These are phyloP conservation scores for Choanephora cucurbitarum DNA, from an alignment of 371 early-diverging fungal genomes.

Conservation along the genomic window DNA sequence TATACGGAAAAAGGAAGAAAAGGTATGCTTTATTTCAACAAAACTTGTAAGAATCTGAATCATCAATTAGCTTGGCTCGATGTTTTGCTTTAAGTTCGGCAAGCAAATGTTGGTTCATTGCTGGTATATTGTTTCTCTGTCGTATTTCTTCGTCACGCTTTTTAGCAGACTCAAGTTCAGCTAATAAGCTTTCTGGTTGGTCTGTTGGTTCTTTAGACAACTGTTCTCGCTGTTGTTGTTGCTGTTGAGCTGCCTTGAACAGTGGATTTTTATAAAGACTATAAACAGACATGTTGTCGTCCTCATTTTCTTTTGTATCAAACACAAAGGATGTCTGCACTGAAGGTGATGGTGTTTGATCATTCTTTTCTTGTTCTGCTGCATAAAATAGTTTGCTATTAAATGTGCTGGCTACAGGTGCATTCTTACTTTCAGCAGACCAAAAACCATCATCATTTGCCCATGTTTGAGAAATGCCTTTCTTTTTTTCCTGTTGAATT, in stretches of 20 bases:
- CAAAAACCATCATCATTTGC: conserved; percentile 15
- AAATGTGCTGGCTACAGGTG: conserved; percentile 2
- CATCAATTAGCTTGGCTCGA: conserved; percentile 18
- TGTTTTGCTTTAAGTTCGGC: conserved; percentile 28
- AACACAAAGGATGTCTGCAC: background rate
- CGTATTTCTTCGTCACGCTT: conserved; percentile 17
- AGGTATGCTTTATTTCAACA: conserved; percentile 7
- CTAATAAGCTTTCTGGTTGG: conserved; percentile 4
- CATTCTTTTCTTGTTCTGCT: background rate
- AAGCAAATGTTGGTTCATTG: conserved; percentile 12
- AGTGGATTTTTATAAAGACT: background rate
- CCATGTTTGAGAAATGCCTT: background rate
- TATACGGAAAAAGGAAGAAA: too few relatives aligned
- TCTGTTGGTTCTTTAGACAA: background rate
- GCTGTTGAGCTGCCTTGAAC: conserved; percentile 2
- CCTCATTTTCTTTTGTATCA: background rate
- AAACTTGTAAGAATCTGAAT: conserved; percentile 32
- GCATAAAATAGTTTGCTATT: conserved; percentile 7
- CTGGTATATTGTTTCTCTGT: conserved; percentile 18
- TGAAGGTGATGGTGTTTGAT: background rate
- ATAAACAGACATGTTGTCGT: background rate
- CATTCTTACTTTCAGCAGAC: conserved; percentile 2
- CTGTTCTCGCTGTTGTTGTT: too few relatives aligned
- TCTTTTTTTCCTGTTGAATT: background rate
- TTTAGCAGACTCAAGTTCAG: conserved; percentile 19